Evolutionary conservation across 306 rosid genomes (phyloP).

Genomic region (Gastrolobium bilobum): DNA sequence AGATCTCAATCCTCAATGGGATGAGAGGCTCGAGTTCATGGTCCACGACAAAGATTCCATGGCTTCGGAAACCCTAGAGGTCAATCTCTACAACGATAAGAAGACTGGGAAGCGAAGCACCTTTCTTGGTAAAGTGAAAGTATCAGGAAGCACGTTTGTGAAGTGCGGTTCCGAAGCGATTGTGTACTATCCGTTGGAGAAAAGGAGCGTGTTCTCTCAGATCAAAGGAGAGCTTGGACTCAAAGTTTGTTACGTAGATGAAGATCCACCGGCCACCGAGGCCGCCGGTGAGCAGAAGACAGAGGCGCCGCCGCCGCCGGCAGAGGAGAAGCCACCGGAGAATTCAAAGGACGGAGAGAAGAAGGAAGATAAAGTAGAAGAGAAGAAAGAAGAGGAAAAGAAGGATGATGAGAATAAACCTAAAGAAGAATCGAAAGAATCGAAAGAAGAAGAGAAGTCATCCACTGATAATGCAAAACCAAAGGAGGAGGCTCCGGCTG

Average conservation of each 20-base stretch:
- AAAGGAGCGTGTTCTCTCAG: constrained; percentile 90
- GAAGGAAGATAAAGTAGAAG: constrained; percentile 49
- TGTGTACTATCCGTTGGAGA: constrained; percentile 84
- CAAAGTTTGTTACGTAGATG: constrained; percentile 69
- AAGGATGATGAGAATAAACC: constrained; percentile 44
- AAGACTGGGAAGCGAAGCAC: constrained; percentile 75
- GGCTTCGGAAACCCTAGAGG: constrained; percentile 66
- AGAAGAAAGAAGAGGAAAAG: constrained; percentile 54
- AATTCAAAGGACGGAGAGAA: constrained; percentile 40
- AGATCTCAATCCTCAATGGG: constrained; percentile 94
- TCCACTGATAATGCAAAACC: constrained; percentile 20
- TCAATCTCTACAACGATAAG: constrained; percentile 85
- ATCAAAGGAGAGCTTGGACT: constrained; percentile 86
- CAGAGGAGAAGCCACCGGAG: constrained; percentile 56
- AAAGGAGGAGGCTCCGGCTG: constrained; percentile 43
- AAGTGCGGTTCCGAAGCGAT: constrained; percentile 60
- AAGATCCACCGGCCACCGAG: constrained; percentile 59
- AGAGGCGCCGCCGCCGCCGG: constrained; percentile 18
- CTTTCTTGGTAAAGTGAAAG: constrained; percentile 85
- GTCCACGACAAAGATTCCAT: constrained; percentile 69
- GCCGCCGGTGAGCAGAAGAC: constrained; percentile 41
- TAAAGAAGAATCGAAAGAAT: constrained; percentile 33
- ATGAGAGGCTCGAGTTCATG: constrained; percentile 80
- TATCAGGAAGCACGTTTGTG: constrained; percentile 63
- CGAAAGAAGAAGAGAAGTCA: constrained; percentile 46